Base-by-base conservation (phyloP, 495 filamentous ascomycete genomes). In the Choiromyces venosus region DNA sequence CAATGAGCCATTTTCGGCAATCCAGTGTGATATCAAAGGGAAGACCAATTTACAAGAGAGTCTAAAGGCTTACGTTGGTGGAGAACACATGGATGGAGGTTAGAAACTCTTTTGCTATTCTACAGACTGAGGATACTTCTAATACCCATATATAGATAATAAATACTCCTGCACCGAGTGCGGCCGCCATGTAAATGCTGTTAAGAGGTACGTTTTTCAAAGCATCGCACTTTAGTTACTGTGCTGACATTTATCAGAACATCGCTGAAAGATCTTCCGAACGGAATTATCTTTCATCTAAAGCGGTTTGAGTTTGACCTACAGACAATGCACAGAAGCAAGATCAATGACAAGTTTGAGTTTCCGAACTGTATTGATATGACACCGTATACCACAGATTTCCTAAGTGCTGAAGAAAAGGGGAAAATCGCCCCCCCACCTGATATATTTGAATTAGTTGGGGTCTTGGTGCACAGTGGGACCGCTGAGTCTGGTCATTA, bases 231-330 rank as follows among this genome's bases (percentile, higher is more conserved):
- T 73, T 67, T 69, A 33, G 40, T n/a, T 39, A 71, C 67, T 66
- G 61, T 74, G 77, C 78, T 84, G 44, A 73, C 70, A 42, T 18
- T 25, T 44, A 65, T 46, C 71, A 89, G 92, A 76, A 91, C 93
- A 16, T 98, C 94, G 78, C 83, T 99, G 71, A 97, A 97, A 79
- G 92, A 97, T 74, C 89, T 97, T 5, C 95, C 95, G 0, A 89
- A 99, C 80, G 93, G 96, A 80, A 85, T 99, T 33, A 97, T 97
- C 61, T 97, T 97, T 82, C 94, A 95, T 79, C 84, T 99, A 66
- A 99, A 99, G 82, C 88, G 95, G 33, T 99, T 99, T 81, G 94
- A 97, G 73, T 98, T 95, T 82, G 96, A 97, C 79, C 85, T 97
- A 78, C 87, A 92, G 66, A 91, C 89, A 3, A 88, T 95, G 82